Conservation (phyloP, 2,329 filamentous ascomycete species). For the Diaporthe citriasiana region DNA sequence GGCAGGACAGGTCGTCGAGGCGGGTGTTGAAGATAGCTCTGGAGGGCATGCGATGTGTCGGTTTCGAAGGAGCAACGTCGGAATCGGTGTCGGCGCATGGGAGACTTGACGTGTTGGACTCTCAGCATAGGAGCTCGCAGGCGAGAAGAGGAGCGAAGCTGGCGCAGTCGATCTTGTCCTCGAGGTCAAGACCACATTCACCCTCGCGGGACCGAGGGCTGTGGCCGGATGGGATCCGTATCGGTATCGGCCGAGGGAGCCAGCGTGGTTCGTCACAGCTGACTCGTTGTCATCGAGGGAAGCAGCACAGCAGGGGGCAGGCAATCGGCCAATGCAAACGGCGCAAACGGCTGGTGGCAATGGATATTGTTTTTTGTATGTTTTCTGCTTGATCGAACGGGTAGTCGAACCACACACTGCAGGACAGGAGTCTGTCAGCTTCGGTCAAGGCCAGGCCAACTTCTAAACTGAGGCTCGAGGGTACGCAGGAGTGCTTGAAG, state of each 20-base stretch:
- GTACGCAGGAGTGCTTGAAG: not conserved
- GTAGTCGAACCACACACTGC: conserved; percentile 34
- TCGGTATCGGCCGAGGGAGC: conserved; percentile 31
- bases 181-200: conserved; percentile 33
- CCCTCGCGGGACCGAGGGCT: conserved; percentile 16
- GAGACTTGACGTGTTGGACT: conserved; percentile 44
- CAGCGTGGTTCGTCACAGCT: conserved; percentile 37
- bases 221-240: conserved; percentile 1
- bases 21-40: conserved; percentile 46
- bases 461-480: conserved; percentile 3
- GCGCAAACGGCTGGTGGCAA: conserved; percentile 27
- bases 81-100: conserved; percentile 50
- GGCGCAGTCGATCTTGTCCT: conserved; percentile 17
- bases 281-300: conserved; percentile 41
- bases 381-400: conserved; percentile 29
- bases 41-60: conserved; percentile 49
- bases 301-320: conserved; percentile 34
- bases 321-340: conserved; percentile 22
- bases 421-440: conserved; percentile 23
- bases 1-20: conserved; percentile 20
- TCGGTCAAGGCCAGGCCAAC: not conserved
- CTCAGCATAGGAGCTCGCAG: conserved; percentile 47
- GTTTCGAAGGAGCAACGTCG: conserved; percentile 44
- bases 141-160: conserved; percentile 34
- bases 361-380: conserved; percentile 25